These are phyloP conservation scores for Rhizophlyctis rosea DNA, from an alignment of 192 early-diverging fungal genomes.

Conservation along the genomic window DNA sequence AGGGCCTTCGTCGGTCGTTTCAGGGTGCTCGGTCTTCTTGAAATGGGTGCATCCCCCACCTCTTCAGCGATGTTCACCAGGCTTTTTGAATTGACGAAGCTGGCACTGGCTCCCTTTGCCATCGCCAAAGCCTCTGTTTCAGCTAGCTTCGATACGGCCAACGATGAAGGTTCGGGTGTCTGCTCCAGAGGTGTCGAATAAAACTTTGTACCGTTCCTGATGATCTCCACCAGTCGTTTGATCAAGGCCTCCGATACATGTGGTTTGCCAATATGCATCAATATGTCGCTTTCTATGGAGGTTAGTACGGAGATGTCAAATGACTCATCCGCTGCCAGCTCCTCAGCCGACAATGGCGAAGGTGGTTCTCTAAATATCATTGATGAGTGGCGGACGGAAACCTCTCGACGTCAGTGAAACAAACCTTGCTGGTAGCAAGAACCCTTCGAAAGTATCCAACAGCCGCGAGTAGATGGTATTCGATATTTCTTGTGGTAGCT, in stretches of 20 bases:
- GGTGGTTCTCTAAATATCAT: conserved; percentile 56
- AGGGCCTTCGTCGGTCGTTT: conserved; percentile 15
- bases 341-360: conserved; percentile 51
- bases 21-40: no score
- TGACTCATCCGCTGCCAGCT: conserved; percentile 62
- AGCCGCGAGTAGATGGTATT: conserved; percentile 50
- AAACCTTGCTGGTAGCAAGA: conserved; percentile 58
- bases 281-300: conserved; percentile 61
- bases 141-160: no score
- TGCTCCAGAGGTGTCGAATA: conserved; percentile 37
- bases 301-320: conserved; percentile 72
- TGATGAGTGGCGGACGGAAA: conserved; percentile 3
- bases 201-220: conserved; percentile 49
- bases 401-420: conserved; percentile 1
- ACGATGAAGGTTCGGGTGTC: no score
- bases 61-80: no score
- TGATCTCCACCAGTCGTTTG: conserved; percentile 50
- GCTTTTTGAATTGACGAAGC: no score
- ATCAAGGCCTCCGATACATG: conserved; percentile 60
- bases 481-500: conserved; percentile 50
- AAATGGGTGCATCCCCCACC: no score
- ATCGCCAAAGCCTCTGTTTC: no score
- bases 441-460: conserved; percentile 60
- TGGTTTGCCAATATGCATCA: conserved; percentile 63
- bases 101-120: no score